Base-by-base conservation (phyloP, 306 rosid genomes). In the Quercus mongolica region DNA sequence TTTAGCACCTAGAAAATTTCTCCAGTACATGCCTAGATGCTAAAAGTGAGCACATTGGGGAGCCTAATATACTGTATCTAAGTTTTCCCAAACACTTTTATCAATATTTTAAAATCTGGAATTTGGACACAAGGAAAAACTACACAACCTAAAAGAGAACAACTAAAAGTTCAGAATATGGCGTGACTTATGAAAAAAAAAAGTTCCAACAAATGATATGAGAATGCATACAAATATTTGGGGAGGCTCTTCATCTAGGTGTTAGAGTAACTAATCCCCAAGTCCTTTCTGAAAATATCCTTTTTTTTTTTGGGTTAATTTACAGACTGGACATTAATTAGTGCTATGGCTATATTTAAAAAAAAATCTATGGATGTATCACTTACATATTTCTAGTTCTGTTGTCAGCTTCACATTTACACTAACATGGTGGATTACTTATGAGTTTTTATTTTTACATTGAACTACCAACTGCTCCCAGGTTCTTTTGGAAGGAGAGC, bases 401-500 rank as follows among this genome's bases (percentile, higher is more conserved):
- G 9, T 33, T 33, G 25, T 38, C 26, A 64, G 19, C 46, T 64
- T 18, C 7, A 59, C 61, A 38, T 55, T 77, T 71, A 77, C 78
- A 54, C 52, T 17, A 38, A 73, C 44, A 62, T 69, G 35, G 17
- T n/a, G 12, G 31, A 52, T 72, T 46, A 23, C 5, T 41, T 68
- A 17, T 46, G 19, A 15, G 26, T 58, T 56, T 44, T 62, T 33
- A 31, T 70, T 55, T 73, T 76, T 61, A 80, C 56, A 81, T 72
- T 80, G 84, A 73, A 73, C 80, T 82, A 64, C 62, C 57, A 35
- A 81, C 56, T 56, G 68, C 78, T 80, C 11, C 46, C 90, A 95
- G 99, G 87, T 78, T 6, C 87, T 93, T 78, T 74, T 93, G 88
- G 96, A 92, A 35, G 98, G 99, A 77, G 94, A 93, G 79, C 86